These are phyloP conservation scores for Canariomyces notabilis DNA, from an alignment of 2,329 filamentous ascomycete species.

Conservation along the genomic window DNA sequence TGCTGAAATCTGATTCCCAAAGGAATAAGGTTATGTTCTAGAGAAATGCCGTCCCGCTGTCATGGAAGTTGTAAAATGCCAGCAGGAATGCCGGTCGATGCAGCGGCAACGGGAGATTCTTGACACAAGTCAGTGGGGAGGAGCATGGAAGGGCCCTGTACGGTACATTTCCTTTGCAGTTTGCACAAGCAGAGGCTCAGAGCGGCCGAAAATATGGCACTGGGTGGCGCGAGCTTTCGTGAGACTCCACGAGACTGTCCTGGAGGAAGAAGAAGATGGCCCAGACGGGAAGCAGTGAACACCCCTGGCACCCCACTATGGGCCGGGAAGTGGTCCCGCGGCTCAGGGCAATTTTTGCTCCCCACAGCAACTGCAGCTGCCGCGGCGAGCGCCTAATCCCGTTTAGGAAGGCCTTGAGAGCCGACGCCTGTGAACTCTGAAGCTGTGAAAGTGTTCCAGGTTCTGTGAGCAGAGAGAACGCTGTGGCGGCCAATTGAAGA, in stretches of 20 bases:
- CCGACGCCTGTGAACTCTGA: too few relatives aligned
- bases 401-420: neutral
- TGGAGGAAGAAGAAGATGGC: constrained; percentile 1
- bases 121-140: neutral
- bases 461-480: neutral
- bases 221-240: constrained; percentile 8
- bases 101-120: constrained; percentile 16
- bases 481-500: neutral
- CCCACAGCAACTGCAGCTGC: constrained; percentile 8
- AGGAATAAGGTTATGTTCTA: too few relatives aligned
- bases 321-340: neutral
- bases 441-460: too few relatives aligned
- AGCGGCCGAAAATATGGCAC: neutral
- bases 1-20: too few relatives aligned
- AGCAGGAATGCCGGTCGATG: constrained; percentile 14
- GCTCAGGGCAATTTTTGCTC: constrained; percentile 12
- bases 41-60: too few relatives aligned
- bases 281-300: neutral
- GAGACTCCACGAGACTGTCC: neutral
- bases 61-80: too few relatives aligned
- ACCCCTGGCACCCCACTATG: too few relatives aligned
- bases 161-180: constrained; percentile 1
- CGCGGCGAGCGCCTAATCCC: constrained; percentile 3
- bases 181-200: neutral
- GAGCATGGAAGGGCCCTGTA: constrained; percentile 10